These are phyloP conservation scores for Penicillium rolfsii DNA, from an alignment of 2,329 filamentous ascomycete genomes.

Conservation along the genomic window DNA sequence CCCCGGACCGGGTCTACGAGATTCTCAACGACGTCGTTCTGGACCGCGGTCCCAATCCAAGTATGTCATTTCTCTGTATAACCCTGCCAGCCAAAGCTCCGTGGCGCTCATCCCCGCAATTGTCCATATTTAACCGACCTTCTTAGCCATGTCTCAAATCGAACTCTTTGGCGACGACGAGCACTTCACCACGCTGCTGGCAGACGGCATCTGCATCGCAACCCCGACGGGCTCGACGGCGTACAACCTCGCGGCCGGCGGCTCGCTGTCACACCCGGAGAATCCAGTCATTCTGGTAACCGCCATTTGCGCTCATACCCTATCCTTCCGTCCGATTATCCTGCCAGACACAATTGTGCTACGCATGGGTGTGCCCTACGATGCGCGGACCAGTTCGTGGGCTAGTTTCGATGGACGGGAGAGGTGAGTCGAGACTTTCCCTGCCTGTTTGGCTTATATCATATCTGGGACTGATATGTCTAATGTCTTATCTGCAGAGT, in stretches of 20 bases:
- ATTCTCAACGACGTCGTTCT: slow-evolving; percentile 98
- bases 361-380: slow-evolving; percentile 90
- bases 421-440: slow-evolving; percentile 51
- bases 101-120: neutral
- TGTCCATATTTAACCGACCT: slow-evolving; percentile 19
- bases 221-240: slow-evolving; percentile 94
- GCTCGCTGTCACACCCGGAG: slow-evolving; percentile 91
- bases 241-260: slow-evolving; percentile 94
- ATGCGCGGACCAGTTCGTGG: slow-evolving; percentile 87
- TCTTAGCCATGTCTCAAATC: slow-evolving; percentile 81
- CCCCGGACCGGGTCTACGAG: slow-evolving; percentile 80
- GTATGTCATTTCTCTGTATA: slow-evolving; percentile 55
- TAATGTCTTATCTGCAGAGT: slow-evolving; percentile 35
- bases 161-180: slow-evolving; percentile 95
- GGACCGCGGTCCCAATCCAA: slow-evolving; percentile 89
- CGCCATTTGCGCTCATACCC: slow-evolving; percentile 90
- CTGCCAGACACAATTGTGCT: slow-evolving; percentile 94
- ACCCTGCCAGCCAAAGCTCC: neutral
- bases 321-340: slow-evolving; percentile 95
- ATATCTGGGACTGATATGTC: slow-evolving; percentile 26
- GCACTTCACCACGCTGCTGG: slow-evolving; percentile 90
- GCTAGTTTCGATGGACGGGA: slow-evolving; percentile 97
- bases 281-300: slow-evolving; percentile 95
- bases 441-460: neutral
- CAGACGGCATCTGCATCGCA: slow-evolving; percentile 90